A percentile compares a stretch with the other conserved stretches of the same genome.
phyloP scores from a whole-genome alignment of 2,329 filamentous ascomycete species.

The Aspergillus arachidicola region DNA sequence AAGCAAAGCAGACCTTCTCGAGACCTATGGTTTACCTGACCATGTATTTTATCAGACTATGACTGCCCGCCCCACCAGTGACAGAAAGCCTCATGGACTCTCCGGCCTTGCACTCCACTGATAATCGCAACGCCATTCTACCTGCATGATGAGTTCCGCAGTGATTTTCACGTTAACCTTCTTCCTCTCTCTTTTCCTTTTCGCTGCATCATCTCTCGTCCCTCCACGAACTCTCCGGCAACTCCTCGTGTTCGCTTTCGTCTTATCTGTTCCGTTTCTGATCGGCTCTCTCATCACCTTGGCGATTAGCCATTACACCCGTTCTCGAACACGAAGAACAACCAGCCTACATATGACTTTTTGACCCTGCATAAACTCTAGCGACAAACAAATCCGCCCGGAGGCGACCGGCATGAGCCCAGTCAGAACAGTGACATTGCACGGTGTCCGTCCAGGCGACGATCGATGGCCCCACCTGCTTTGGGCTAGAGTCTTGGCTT shows the following conservation, averaged over 20 bases:
- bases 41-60: background rate
- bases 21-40: accelerated
- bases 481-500: background rate
- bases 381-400: background rate
- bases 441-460: background rate
- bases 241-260: background rate
- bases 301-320: background rate
- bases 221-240: background rate
- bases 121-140: background rate
- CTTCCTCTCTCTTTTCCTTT: background rate
- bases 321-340: background rate
- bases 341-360: background rate
- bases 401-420: background rate
- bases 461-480: background rate
- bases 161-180: background rate
- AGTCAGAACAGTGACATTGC: background rate
- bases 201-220: background rate
- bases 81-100: background rate
- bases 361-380: background rate
- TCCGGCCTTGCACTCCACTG: background rate
- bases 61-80: too few relatives aligned
- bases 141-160: background rate
- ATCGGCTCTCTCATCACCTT: background rate
- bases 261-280: background rate
- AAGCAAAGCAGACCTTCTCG: background rate